These are phyloP conservation scores for Zygosaccharomyces pseudobailii DNA, from an alignment of 1,139 yeast genomes.

Conservation along the genomic window DNA sequence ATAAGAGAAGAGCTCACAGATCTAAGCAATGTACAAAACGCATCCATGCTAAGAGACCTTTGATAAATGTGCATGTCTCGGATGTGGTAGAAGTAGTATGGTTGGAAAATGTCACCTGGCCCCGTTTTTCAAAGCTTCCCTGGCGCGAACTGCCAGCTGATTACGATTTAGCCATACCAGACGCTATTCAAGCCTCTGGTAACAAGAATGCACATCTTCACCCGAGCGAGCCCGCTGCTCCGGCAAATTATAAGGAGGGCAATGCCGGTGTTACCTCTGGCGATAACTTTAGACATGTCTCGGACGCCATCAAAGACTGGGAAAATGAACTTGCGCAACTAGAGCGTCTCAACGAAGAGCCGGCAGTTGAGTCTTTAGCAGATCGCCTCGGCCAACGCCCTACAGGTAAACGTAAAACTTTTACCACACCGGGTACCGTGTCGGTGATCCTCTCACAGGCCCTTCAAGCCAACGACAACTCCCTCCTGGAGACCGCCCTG, in stretches of 20 bases:
- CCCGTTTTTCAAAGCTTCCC: slow-evolving; percentile 56
- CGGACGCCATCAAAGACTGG: slow-evolving; percentile 37
- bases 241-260: slow-evolving; percentile 63
- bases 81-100: slow-evolving; percentile 52
- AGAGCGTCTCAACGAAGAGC: slow-evolving; percentile 29
- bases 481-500: slow-evolving; percentile 74
- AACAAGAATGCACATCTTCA: slow-evolving; percentile 36
- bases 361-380: slow-evolving; percentile 49
- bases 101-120: slow-evolving; percentile 66
- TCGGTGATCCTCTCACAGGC: slow-evolving; percentile 68
- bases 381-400: slow-evolving; percentile 43
- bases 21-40: slow-evolving; percentile 48
- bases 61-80: slow-evolving; percentile 43
- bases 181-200: slow-evolving; percentile 15
- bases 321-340: slow-evolving; percentile 38
- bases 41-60: slow-evolving; percentile 31
- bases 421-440: slow-evolving; percentile 54
- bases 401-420: slow-evolving; percentile 15
- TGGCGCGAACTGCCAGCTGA: slow-evolving; percentile 44
- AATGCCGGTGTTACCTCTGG: slow-evolving; percentile 64
- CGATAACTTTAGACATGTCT: slow-evolving; percentile 53
- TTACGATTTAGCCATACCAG: slow-evolving; percentile 22
- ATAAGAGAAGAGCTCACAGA: slow-evolving; percentile 38
- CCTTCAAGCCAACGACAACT: slow-evolving; percentile 63
- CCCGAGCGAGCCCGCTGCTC: slow-evolving; percentile 71